Conservation (phyloP, 2,329 filamentous ascomycete species). For the Colletotrichum tamarilloi region DNA sequence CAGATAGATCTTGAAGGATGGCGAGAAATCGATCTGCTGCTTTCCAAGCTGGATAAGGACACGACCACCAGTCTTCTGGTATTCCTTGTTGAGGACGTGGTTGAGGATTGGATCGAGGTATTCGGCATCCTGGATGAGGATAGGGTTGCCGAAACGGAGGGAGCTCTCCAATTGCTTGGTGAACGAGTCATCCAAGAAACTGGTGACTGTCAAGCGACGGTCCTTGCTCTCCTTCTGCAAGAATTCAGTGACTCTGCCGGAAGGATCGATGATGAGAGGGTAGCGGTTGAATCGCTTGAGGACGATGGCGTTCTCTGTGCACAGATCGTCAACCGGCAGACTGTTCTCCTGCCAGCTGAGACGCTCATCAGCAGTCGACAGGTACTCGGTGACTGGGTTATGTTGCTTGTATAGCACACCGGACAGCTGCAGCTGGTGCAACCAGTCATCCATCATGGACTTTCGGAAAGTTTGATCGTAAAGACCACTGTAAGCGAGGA, state of each 20-base stretch:
- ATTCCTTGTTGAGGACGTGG: slow-evolving; percentile 99
- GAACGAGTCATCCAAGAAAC: slow-evolving; percentile 97
- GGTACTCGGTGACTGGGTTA: slow-evolving; percentile 94
- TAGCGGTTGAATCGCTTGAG: slow-evolving; percentile 98
- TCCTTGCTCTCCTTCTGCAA: slow-evolving; percentile 95
- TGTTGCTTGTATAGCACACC: slow-evolving; percentile 92
- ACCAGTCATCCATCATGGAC: slow-evolving; percentile 97
- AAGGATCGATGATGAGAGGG: slow-evolving; percentile 97
- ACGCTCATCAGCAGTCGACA: slow-evolving; percentile 95
- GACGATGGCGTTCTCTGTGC: slow-evolving; percentile 98
- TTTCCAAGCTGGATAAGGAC: slow-evolving; percentile 98
- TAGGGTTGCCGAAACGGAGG: slow-evolving; percentile 96
- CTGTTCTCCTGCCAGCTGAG: slow-evolving; percentile 95
- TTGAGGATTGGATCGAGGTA: slow-evolving; percentile 97
- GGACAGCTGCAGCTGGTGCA: slow-evolving; percentile 92
- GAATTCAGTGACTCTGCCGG: slow-evolving; percentile 94
- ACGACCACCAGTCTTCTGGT: slow-evolving; percentile 97
- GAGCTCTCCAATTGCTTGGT: slow-evolving; percentile 98
- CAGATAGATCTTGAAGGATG: slow-evolving; percentile 93
- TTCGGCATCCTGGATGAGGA: slow-evolving; percentile 98
- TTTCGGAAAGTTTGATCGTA: slow-evolving; percentile 99
- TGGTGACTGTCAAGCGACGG: slow-evolving; percentile 92
- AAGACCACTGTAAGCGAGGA: slow-evolving; percentile 95
- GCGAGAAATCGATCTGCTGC: slow-evolving; percentile 99
- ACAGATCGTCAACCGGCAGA: slow-evolving; percentile 94